Evolutionary conservation across 2,329 filamentous ascomycete genomes (phyloP), one percentile per base, ranked within the genome.

Genomic region (Rutstroemia sp.): DNA sequence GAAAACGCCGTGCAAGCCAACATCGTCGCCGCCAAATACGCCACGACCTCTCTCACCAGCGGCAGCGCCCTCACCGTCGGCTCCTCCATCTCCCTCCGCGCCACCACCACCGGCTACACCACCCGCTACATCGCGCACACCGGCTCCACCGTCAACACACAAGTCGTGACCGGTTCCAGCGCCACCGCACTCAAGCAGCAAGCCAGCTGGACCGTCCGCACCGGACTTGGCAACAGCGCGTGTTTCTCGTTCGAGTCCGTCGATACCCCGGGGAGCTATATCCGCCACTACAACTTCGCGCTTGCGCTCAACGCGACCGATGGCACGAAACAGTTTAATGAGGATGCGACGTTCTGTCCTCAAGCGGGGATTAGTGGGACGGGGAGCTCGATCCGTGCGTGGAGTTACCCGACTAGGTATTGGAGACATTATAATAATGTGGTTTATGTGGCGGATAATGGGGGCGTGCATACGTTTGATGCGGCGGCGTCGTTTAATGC

Each of bases 281-380:
- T 86, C 4, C 74, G 82, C 0, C 82, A 86, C 70, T 73, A 67
- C 59, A 65, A 77, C 68, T 86, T 82, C 52, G 72, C 21, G 27
- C 76, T 86, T 0, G 48, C 67, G 37, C 61, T 85, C 47, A 68
- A 72, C 44, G 73, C 75, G 56, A 76, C 77, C 60, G 82, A 85
- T 59, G 75, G 75, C 54, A 73, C 72, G 55, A 82, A 84, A 72
- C 69, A 72, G 52, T 83, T 85, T 69, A 39, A 70, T 4, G 81
- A 86, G 62, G 82, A 86, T 49, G 80, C 82, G 7, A 86, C 83
- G 0, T 86, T 86, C 69, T 86, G 83, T 65, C 73, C 80, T 0
- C 73, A 78, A 66, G 57, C 74, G 0, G 77, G 76, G 0, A 69
- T 86, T 21, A 79, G 68, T 60, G 78, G 79, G 4, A 65, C 73